A percentile compares a stretch with the other conserved stretches of the same genome.
phyloP scores from a whole-genome alignment of 73 alveolate genomes.

The Stentor coeruleus region DNA sequence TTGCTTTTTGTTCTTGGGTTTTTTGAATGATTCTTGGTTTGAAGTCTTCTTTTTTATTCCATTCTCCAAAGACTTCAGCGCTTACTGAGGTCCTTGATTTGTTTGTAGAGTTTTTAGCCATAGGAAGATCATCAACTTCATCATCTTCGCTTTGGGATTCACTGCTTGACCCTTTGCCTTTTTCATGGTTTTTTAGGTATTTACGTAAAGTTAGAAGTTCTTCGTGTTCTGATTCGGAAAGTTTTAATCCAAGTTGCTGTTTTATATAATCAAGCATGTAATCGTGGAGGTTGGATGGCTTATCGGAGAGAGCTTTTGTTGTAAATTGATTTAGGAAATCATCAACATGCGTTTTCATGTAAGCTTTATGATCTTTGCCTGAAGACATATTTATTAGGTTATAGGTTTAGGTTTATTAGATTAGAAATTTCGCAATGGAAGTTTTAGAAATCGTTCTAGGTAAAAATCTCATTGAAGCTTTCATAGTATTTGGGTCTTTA shows the following conservation, averaged over 20 bases:
- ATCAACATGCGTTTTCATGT: background rate
- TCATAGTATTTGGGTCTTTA: no score
- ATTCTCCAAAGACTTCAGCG: constrained; percentile 99
- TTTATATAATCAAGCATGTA: background rate
- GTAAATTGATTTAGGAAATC: background rate
- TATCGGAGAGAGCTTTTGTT: background rate
- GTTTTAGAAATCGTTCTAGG: no score
- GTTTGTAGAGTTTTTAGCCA: no score
- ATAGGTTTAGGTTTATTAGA: no score
- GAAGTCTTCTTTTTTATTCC: constrained; percentile 82
- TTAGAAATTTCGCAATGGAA: no score
- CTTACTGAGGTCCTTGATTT: constrained; percentile 55
- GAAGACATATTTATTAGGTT: background rate
- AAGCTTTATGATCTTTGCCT: background rate
- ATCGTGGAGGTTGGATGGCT: background rate
- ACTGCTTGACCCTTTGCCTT: background rate
- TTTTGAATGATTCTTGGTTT: constrained; percentile 77
- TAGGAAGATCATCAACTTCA: constrained; percentile 29
- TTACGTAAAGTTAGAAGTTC: background rate
- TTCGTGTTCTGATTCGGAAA: background rate
- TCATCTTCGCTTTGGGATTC: constrained; percentile 30
- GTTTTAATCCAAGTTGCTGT: background rate
- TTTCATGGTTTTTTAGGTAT: background rate
- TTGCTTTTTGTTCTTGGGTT: constrained; percentile 63
- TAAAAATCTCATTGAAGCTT: no score